phyloP scores from a whole-genome alignment of 1,284 basidiomycete genomes.

The Malassezia furfur region DNA sequence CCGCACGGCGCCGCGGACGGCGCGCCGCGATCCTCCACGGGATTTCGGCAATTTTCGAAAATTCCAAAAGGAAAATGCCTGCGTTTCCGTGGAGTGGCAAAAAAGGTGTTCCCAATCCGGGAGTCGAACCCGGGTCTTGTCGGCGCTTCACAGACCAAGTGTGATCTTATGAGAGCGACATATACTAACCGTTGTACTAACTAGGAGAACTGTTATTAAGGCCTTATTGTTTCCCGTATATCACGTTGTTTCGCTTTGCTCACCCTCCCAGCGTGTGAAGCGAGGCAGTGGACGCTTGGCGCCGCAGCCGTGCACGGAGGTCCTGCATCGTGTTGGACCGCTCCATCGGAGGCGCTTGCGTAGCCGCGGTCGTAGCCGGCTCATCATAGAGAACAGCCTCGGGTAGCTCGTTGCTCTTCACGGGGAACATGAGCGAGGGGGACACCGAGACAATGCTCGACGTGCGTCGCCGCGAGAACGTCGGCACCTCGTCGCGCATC shows the following conservation, averaged over 20 bases:
- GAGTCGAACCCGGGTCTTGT: constrained; percentile 24
- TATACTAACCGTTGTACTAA: constrained; percentile 24
- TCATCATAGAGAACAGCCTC: neutral
- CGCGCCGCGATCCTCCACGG: no score
- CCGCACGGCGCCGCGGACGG: no score
- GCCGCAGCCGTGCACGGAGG: neutral
- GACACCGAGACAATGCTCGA: constrained; percentile 18
- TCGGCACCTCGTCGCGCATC: constrained; percentile 5
- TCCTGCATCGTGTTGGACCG: neutral
- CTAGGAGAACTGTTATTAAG: constrained; percentile 13
- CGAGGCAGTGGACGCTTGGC: constrained; percentile 1
- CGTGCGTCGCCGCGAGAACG: constrained; percentile 4
- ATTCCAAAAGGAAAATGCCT: neutral
- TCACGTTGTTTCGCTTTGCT: neutral
- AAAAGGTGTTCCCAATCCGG: constrained; percentile 22
- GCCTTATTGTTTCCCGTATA: neutral
- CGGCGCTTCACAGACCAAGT: constrained; percentile 15
- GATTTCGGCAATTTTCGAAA: no score
- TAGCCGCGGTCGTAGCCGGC: neutral
- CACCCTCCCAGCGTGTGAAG: neutral
- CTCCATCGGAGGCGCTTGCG: neutral
- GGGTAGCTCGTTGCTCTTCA: neutral
- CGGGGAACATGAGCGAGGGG: constrained; percentile 14
- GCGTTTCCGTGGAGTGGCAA: neutral
- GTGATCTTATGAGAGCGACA: constrained; percentile 18